A percentile compares a stretch with the other conserved stretches of the same genome.
Conservation (phyloP, 169 alveolate species). For the Cystoisospora suis region DNA sequence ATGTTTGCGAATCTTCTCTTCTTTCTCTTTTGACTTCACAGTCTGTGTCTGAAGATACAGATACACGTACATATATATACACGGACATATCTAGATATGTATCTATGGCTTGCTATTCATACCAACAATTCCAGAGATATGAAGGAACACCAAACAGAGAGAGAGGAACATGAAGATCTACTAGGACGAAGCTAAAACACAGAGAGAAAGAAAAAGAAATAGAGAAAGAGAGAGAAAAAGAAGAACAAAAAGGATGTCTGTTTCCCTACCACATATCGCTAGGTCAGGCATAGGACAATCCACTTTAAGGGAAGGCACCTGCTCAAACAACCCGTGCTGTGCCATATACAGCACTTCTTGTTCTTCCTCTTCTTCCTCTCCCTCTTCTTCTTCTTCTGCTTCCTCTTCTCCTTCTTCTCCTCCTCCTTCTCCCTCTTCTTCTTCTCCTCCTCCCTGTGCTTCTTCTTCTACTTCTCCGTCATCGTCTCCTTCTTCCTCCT, state of each 20-base stretch:
- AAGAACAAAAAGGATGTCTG: neutral
- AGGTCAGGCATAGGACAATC: slow-evolving; percentile 52
- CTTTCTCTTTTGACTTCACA: neutral
- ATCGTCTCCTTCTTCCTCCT: neutral
- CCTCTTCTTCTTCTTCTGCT: neutral
- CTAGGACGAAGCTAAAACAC: neutral
- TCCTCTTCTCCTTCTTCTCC: neutral
- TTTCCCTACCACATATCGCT: slow-evolving; percentile 28
- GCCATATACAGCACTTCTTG: slow-evolving; percentile 49
- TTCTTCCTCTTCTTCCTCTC: no score
- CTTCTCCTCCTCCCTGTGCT: neutral
- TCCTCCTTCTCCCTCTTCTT: neutral
- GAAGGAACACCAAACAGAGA: neutral
- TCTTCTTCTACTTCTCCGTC: neutral
- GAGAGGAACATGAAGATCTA: neutral
- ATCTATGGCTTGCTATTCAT: no score
- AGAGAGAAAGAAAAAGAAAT: neutral
- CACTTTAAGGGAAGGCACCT: slow-evolving; percentile 40
- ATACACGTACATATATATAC: neutral
- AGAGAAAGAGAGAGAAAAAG: neutral
- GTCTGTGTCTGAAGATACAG: neutral
- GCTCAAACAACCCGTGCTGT: slow-evolving; percentile 63
- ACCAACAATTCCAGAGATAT: no score
- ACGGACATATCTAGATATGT: no score
- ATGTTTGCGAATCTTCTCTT: no score